Evolutionary conservation across 1,139 yeast species (phyloP).

Genomic region (Protomyces pachydermus): DNA sequence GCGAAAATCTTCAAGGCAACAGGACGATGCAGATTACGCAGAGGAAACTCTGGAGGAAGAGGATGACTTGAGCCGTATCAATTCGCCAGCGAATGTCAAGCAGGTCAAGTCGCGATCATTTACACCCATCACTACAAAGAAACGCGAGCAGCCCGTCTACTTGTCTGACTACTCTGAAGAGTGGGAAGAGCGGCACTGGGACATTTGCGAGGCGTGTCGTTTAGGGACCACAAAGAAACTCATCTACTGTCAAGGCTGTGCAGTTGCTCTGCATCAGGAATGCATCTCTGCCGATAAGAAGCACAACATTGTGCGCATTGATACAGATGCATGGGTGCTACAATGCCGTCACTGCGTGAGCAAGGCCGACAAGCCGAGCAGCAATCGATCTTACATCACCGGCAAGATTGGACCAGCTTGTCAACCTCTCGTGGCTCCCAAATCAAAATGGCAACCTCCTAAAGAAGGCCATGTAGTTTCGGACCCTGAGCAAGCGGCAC

Average conservation of each 20-base stretch:
- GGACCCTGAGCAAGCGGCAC: neutral
- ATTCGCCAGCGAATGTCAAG: neutral
- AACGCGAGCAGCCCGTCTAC: conserved; percentile 8
- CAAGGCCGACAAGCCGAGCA: conserved; percentile 7
- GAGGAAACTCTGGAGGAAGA: neutral
- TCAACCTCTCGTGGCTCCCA: conserved; percentile 10
- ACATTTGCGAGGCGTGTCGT: conserved; percentile 29
- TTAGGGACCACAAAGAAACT: conserved; percentile 4
- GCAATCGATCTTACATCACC: conserved; percentile 29
- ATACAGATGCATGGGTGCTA: conserved; percentile 21
- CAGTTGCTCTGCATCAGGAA: conserved; percentile 30
- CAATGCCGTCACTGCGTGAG: conserved; percentile 31
- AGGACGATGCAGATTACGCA: neutral
- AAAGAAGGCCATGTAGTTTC: neutral
- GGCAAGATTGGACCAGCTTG: conserved; percentile 26
- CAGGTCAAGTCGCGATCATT: neutral
- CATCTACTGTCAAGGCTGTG: conserved; percentile 33
- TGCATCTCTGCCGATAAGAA: conserved; percentile 20
- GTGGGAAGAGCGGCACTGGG: conserved; percentile 29
- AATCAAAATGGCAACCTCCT: neutral
- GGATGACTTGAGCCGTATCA: neutral
- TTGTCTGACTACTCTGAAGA: conserved; percentile 17
- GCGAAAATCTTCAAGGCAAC: neutral
- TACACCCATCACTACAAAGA: neutral
- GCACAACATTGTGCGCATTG: conserved; percentile 21